Base-by-base conservation (phyloP, 176 grass and related monocot genomes). In the Luzula sylvatica region DNA sequence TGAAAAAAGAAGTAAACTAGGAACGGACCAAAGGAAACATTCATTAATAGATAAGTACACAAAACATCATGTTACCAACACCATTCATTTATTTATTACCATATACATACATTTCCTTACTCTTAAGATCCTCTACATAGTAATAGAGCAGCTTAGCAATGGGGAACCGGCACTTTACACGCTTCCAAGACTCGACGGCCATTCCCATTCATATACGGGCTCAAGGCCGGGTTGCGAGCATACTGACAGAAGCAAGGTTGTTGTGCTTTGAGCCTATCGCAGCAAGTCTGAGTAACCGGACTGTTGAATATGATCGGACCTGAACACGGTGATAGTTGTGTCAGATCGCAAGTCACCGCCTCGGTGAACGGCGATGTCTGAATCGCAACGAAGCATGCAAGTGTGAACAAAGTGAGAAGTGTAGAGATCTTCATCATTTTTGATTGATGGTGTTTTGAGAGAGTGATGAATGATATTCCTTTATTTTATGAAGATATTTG, bases 181-280 rank as follows among this genome's bases (percentile, higher is more conserved):
- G 40, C 3, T 0, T 29, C 38, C 12, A 15, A 7, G 1, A 60
- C 56, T 1, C 56, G 56, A 7, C 20, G 38, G 38, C 35, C 23
- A 14, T 60, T 60, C 1, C 56, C 56, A 12, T 24, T 23, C 7
- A 60, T 23, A 60, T 60, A 60, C 7, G 20, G 20, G 7, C 32
- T 12, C 14, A 42, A 60, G 12, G 19, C 0, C 20, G 83, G 88
- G 75, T 94, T 81, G 13, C 51, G 68, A 19, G 54, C 79, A 55
- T 83, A 94, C 65, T 87, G 61, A 68, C 88, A 94, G 56, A 87
- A 15, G 75, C 88, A 94, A 15, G 88, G 55, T 75, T 66, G 44
- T 69, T 94, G 88, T 44, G 42, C 65, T 69, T 55, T 83, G 40
- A 94, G 49, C 67, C 64, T 62, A 65, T 58, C 55, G 66, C 82